Base-by-base conservation (phyloP, 352 stramenopile species). In the Globisporangium middletonii region DNA sequence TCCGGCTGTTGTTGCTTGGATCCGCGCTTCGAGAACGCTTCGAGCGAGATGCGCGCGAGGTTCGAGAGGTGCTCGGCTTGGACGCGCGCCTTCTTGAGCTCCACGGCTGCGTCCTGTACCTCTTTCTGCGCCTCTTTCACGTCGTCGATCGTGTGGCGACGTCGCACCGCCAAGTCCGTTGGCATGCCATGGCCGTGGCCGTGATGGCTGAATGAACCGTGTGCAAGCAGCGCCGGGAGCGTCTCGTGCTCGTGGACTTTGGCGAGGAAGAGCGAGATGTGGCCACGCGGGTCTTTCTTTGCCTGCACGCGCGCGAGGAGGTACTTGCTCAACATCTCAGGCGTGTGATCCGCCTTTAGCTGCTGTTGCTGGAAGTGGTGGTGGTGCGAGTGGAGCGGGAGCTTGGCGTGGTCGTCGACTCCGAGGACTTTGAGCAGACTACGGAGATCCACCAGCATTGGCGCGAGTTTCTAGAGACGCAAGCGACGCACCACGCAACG, bases 61-160 rank as follows among this genome's bases (percentile, higher is more conserved):
- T 87, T 89, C 8, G 79, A 89, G 19, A 92, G 64, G 37, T 78
- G 74, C 60, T 94, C 84, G 23, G 84, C 82, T 57, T 87, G 76
- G 7, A 85, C 67, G 3, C 82, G 75, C 23, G 82, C 82, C 30
- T 89, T 79, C 63, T 87, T 90, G 50, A 94, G 71, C 53, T 87
- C 75, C n/a, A 75, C 65, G 0, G 80, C 71, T 41, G 83, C 80
- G 23, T 85, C 69, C 0, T 78, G 73, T 4, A 90, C 75, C 23
- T 88, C 74, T 33, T 88, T 91, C 52, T 92, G 76, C 0, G 79
- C 80, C 7, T 79, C 72, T 48, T 89, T 86, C 23, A 90, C 80
- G 27, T 92, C 82, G 50, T 92, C 84, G 54, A 86, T 83, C 26
- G 84, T 91, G 57, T 92, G 84, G 30, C 84, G 84, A 59, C 83